phyloP scores from a whole-genome alignment of 306 rosid species.

The Canavalia gladiata region DNA sequence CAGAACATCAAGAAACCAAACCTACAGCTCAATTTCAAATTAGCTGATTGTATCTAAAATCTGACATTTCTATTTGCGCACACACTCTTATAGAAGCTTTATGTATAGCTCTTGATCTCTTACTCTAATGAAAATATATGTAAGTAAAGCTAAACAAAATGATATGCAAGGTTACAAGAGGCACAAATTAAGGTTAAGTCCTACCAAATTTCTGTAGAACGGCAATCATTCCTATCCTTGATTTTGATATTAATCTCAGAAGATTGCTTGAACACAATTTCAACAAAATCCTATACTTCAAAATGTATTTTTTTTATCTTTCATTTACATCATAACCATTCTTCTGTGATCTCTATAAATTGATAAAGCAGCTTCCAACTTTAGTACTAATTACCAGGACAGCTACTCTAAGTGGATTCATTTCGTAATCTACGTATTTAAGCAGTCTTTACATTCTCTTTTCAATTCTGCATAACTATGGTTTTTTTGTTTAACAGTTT shows the following conservation, averaged over 20 bases:
- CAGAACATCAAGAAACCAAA: too few relatives aligned
- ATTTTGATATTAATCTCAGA: too few relatives aligned
- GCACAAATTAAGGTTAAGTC: too few relatives aligned
- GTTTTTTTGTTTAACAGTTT: background rate
- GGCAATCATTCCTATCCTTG: too few relatives aligned
- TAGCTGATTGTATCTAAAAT: too few relatives aligned
- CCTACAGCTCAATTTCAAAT: too few relatives aligned
- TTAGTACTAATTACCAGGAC: background rate
- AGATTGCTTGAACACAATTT: too few relatives aligned
- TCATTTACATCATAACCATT: background rate
- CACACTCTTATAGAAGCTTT: background rate
- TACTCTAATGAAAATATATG: too few relatives aligned
- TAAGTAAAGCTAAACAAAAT: too few relatives aligned
- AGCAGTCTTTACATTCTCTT: background rate
- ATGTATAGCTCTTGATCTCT: background rate
- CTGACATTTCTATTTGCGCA: too few relatives aligned
- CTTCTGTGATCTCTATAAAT: background rate
- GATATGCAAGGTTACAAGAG: too few relatives aligned
- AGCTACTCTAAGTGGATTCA: background rate
- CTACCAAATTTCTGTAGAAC: too few relatives aligned
- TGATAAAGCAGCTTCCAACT: background rate
- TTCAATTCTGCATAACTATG: background rate
- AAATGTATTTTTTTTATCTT: slow-evolving; percentile 14
- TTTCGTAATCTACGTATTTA: background rate
- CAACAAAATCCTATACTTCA: background rate